Conservation (phyloP, 345 rosid genomes). For the Cardamine resedifolia region DNA sequence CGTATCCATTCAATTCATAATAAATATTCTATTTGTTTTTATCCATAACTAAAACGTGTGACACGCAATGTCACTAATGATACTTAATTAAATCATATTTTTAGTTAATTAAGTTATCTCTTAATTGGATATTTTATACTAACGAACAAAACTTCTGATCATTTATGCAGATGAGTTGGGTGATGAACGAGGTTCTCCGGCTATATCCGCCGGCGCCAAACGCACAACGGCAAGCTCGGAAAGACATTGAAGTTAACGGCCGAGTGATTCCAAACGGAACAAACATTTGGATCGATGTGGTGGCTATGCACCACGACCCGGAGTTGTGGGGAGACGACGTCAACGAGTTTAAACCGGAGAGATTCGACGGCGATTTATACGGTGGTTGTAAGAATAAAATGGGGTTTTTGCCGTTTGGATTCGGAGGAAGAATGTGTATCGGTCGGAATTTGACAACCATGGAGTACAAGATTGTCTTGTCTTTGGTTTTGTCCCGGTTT, state of each 20-base stretch:
- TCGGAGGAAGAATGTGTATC: conserved; percentile 93
- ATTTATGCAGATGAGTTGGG: conserved; percentile 78
- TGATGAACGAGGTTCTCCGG: conserved; percentile 78
- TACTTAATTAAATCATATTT: background rate
- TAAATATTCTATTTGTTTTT: background rate
- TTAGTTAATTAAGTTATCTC: background rate
- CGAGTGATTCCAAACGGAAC: conserved; percentile 62
- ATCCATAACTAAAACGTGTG: conserved; percentile 23
- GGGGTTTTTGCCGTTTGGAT: conserved; percentile 95
- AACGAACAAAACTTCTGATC: background rate
- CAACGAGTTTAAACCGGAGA: conserved; percentile 75
- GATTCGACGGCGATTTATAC: conserved; percentile 57
- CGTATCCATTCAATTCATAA: background rate
- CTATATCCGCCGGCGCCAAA: conserved; percentile 84
- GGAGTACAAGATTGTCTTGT: conserved; percentile 78
- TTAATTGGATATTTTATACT: background rate
- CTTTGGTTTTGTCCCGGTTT: conserved; percentile 65
- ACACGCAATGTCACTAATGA: background rate
- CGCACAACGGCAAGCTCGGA: conserved; percentile 73
- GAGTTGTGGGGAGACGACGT: conserved; percentile 80
- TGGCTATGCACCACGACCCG: conserved; percentile 89
- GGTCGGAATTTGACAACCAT: conserved; percentile 67
- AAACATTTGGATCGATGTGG: conserved; percentile 88
- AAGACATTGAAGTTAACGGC: conserved; percentile 50
- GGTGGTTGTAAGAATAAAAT: conserved; percentile 88